Conservation (phyloP, 139 green algal genomes). For the Tetraselmis chui region DNA sequence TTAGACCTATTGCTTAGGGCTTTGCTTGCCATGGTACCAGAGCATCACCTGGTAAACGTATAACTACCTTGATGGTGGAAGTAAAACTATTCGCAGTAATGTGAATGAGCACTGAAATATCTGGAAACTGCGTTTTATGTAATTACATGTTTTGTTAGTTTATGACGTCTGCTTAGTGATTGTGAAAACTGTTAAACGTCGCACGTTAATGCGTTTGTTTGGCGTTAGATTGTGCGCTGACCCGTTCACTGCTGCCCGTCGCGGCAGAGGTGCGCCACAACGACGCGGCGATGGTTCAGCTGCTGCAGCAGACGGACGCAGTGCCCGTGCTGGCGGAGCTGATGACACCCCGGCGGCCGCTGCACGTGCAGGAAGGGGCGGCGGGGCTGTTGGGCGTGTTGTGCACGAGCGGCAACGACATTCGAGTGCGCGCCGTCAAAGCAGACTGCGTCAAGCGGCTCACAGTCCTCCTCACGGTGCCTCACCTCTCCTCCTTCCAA, state of each 20-base stretch:
- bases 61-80: too few species aligned
- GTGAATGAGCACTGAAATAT: too few species aligned
- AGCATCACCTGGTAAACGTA: too few species aligned
- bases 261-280: neutral
- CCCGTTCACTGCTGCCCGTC: neutral
- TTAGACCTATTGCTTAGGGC: too few species aligned
- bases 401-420: neutral
- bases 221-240: too few species aligned
- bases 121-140: too few species aligned
- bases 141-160: too few species aligned
- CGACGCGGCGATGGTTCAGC: neutral
- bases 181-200: too few species aligned
- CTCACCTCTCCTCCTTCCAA: neutral
- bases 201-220: too few species aligned
- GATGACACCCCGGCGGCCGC: neutral
- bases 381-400: neutral
- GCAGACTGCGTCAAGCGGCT: neutral
- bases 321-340: neutral
- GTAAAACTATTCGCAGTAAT: too few species aligned
- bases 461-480: neutral
- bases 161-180: too few species aligned
- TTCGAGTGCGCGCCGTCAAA: neutral
- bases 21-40: too few species aligned
- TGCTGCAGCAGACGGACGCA: neutral
- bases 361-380: neutral